Percentiles rank a stretch among this genome's conserved stretches.
phyloP scores from a whole-genome alignment of 2,329 filamentous ascomycete genomes.

The Elsinoe necatrix region DNA sequence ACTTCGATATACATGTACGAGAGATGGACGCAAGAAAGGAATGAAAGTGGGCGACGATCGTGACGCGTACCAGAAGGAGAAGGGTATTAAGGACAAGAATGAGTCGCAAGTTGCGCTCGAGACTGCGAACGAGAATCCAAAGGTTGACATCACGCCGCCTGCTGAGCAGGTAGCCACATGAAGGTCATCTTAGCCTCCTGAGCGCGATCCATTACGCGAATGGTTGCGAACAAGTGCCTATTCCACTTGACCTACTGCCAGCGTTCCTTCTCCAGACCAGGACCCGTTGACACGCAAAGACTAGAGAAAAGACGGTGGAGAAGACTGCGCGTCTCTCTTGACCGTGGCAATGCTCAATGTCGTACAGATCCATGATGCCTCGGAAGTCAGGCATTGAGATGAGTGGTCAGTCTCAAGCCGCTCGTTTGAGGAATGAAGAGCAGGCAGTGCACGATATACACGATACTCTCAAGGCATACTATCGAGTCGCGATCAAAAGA shows the following conservation, averaged over 20 bases:
- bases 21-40: constrained; percentile 13
- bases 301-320: neutral
- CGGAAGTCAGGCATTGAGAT: neutral
- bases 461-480: too few species aligned
- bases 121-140: neutral
- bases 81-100: neutral
- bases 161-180: neutral
- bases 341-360: neutral
- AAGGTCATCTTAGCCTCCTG: neutral
- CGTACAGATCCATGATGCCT: neutral
- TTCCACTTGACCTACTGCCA: too few species aligned
- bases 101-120: neutral
- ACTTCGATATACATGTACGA: constrained; percentile 16
- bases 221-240: too few species aligned
- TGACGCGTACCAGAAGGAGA: neutral
- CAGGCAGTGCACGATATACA: too few species aligned
- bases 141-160: neutral
- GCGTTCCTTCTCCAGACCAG: too few species aligned
- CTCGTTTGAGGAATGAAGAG: too few species aligned
- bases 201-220: neutral
- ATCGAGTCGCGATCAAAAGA: too few species aligned
- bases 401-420: neutral
- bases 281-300: neutral
- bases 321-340: neutral
- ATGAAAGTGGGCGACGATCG: constrained; percentile 11